Evolutionary conservation across 352 stramenopile species (phyloP).

Genomic region (Pythium sp.): DNA sequence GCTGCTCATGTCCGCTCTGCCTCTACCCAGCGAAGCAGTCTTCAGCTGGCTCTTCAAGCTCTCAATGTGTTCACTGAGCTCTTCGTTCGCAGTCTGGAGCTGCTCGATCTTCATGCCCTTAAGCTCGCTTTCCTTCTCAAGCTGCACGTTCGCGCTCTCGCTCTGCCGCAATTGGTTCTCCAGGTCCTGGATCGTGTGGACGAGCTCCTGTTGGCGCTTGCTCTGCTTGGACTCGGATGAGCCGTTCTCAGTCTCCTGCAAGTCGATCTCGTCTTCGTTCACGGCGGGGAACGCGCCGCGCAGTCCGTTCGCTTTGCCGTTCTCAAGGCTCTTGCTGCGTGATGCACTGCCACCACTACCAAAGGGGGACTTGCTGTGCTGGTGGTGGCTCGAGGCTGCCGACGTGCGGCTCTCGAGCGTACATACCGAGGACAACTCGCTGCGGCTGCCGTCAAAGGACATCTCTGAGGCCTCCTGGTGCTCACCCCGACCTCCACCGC

Average conservation of each 20-base stretch:
- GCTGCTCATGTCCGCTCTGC: conserved; percentile 10
- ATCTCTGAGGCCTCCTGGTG: conserved; percentile 31
- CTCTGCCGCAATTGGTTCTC: conserved; percentile 52
- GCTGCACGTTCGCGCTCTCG: conserved; percentile 50
- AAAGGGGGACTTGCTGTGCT: conserved; percentile 14
- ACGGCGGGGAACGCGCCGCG: conserved; percentile 10
- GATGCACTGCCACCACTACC: conserved; percentile 10
- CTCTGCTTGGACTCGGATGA: conserved; percentile 8
- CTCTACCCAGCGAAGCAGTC: background rate
- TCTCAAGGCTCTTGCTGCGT: conserved; percentile 11
- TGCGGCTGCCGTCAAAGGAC: conserved; percentile 53
- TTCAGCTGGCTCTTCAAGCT: conserved; percentile 14
- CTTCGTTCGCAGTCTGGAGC: conserved; percentile 35
- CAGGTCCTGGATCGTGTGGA: conserved; percentile 45
- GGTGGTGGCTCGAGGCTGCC: conserved; percentile 27
- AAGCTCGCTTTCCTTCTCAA: conserved; percentile 44
- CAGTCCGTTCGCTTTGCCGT: conserved; percentile 15
- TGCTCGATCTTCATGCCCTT: conserved; percentile 50
- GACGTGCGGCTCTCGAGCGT: conserved; percentile 57
- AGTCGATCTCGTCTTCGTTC: conserved; percentile 17
- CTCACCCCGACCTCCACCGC: conserved; percentile 8
- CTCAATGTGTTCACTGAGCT: conserved; percentile 25
- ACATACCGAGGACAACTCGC: conserved; percentile 63
- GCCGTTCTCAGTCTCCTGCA: conserved; percentile 7
- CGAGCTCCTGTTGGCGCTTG: conserved; percentile 35